These are phyloP conservation scores for Neckera pumila DNA, from an alignment of 225 moss, liverwort and hornwort species.

Conservation along the genomic window DNA sequence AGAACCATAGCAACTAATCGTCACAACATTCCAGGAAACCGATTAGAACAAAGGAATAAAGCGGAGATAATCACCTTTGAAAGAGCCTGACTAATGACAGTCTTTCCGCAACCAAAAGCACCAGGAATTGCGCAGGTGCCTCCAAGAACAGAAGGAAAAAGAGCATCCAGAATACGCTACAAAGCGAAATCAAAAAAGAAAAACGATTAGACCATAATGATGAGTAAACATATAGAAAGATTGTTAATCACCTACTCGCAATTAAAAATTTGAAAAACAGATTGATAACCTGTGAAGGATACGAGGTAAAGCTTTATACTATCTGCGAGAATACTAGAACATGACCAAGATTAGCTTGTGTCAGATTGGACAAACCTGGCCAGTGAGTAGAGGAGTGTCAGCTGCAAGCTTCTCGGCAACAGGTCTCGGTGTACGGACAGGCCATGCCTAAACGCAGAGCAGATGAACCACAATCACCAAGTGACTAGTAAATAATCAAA, in stretches of 20 bases:
- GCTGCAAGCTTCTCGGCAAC: slow-evolving; percentile 82
- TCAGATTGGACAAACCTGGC: slow-evolving; percentile 40
- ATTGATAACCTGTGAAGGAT: neutral
- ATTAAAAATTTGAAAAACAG: neutral
- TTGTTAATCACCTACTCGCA: neutral
- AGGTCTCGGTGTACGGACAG: slow-evolving; percentile 87
- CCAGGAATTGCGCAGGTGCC: slow-evolving; percentile 97
- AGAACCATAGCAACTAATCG: neutral
- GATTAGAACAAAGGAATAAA: neutral
- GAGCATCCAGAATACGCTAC: slow-evolving; percentile 85
- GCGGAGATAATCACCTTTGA: slow-evolving; percentile 44
- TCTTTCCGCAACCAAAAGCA: slow-evolving; percentile 97
- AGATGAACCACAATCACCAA: neutral
- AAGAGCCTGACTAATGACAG: slow-evolving; percentile 96
- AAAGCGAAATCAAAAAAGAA: neutral
- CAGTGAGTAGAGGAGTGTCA: slow-evolving; percentile 88
- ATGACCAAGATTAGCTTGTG: neutral
- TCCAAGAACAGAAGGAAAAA: slow-evolving; percentile 91
- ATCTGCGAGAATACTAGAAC: neutral
- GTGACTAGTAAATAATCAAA: neutral
- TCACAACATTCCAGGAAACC: neutral
- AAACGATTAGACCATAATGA: neutral
- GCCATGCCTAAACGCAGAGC: slow-evolving; percentile 67
- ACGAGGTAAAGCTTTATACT: neutral
- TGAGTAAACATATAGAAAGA: neutral